Base-by-base conservation (phyloP, 805 yeast genomes). In the Saturnispora diversa region DNA sequence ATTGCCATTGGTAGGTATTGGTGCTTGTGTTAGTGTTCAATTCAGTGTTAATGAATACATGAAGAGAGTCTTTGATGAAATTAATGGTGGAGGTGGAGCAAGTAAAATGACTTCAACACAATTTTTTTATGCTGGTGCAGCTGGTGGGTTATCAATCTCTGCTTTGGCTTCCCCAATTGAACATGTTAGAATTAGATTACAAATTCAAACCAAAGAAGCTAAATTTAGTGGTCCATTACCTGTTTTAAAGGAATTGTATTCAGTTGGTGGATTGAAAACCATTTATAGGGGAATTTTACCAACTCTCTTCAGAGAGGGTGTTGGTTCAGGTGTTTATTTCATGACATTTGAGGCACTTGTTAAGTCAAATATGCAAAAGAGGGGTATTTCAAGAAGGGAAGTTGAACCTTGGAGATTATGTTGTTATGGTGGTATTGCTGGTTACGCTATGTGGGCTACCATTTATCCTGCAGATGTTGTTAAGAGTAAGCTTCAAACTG, bases 1-100 rank as follows among this genome's bases (percentile, higher is more conserved):
- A 51, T 88, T 97, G 1, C 98, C 98, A 16, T 68, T 92, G 51
- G 60, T 90, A 26, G 98, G 98, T 10, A 85, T 90, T n/a, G 98
- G 98, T 38, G 95, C 95, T 0, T 88, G 97, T 69, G 97, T 92
- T 10, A 84, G 95, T 7, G 84, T 90, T 30, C 98, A 92, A 62
- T 92, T 92, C 56, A 92, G 95, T 34, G 94, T 86, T 27, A 88
- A 88, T 55, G 97, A 92, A 60, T 81, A 72, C 54, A 86, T 90
- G 95, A 92, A 92, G 64, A 70, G 97, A 53, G 65, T 70, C 45
- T 87, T 83, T 55, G 60, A 56, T 33, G 65, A 64, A 37, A 56
- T 56, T 17, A 70, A 72, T 48, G 59, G 59, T 13, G 64, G 69
- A 32, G 58, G 59, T n/a, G 63, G 69, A 34, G 60, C 59, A 20